Evolutionary conservation across 257 asterid genomes (phyloP), one percentile per base, ranked within the genome.

Genomic region (Henckelia pumila): DNA sequence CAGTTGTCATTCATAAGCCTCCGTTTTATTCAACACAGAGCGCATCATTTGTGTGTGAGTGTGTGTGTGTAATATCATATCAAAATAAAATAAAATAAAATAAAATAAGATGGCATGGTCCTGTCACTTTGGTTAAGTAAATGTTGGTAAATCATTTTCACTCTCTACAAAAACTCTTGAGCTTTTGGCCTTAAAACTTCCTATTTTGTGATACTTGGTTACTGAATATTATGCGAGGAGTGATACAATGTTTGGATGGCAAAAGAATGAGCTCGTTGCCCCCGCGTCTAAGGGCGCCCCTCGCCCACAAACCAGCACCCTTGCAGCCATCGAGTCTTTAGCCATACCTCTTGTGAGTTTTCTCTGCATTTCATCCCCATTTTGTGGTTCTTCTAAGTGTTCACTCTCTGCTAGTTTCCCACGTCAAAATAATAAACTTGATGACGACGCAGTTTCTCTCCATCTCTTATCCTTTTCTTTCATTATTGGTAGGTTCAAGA

Each of bases 401-500:
- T 71, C 64, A 30, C 19, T 37, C 49, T 37, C 49, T 13, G 49
- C 37, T 6, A 1, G 2, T 32, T 32, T 32, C 7, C 37, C 10
- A 32, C 10, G 0, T 6, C 37, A 32, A 32, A 25, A 32, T 32
- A 32, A 13, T 37, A 37, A 8, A 10, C 5, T 0, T 37, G 49
- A 37, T 13, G 47, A 37, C 47, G 8, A 29, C 26, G 1, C 14
- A 35, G 44, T 35, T 9, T 35, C 28, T 55, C 25, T 11, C 19
- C 3, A 22, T 26, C n/a, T 40, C 40, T 3, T 26, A 58, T 35
- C n/a, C 28, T 50, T 44, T 9, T 9, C 6, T 58, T 21, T 40
- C 59, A 67, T 63, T 5, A 40, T 2, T 7, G 35, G 8, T 53
- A 89, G 98, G 92, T 91, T 64, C 98, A 91, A 52, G 95, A 92